Conservation (phyloP, 2,329 filamentous ascomycete species). For the Coniochaeta sp. region DNA sequence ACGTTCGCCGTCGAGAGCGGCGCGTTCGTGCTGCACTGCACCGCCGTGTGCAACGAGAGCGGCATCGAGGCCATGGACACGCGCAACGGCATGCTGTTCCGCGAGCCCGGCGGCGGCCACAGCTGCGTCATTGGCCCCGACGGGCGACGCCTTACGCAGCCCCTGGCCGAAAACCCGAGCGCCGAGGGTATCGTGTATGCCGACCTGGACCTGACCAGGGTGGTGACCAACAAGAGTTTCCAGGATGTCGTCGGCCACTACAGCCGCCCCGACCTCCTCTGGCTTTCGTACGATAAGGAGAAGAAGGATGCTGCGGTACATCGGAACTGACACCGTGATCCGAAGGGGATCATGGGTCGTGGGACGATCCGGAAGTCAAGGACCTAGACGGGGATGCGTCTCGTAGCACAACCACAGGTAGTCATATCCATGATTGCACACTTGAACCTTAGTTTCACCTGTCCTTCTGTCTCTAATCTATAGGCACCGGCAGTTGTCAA, state of each 20-base stretch:
- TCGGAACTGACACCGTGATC: background rate
- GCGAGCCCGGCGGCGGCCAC: conserved; percentile 15
- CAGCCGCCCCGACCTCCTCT: conserved; percentile 41
- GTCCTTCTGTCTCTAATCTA: background rate
- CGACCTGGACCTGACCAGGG: conserved; percentile 24
- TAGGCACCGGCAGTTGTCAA: background rate
- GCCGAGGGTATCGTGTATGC: conserved; percentile 28
- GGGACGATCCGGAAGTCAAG: background rate
- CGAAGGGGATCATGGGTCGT: background rate
- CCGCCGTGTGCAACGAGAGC: conserved; percentile 34
- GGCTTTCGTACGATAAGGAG: conserved; percentile 28
- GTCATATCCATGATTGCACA: background rate
- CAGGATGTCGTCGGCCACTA: conserved; percentile 43
- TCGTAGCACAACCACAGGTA: background rate
- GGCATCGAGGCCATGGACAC: conserved; percentile 37
- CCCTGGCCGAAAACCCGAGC: conserved; percentile 10
- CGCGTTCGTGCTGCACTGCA: conserved; percentile 46
- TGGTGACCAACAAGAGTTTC: conserved; percentile 33
- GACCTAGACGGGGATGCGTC: background rate
- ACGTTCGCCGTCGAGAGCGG: conserved; percentile 50
- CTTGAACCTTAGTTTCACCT: too few relatives aligned
- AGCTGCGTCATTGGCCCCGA: conserved; percentile 14
- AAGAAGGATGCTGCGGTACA: conserved; percentile 7
- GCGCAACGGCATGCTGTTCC: conserved; percentile 29
- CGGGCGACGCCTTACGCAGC: conserved; percentile 10